Evolutionary conservation across 352 stramenopile genomes (phyloP).

Genomic region (Peronospora destructor): DNA sequence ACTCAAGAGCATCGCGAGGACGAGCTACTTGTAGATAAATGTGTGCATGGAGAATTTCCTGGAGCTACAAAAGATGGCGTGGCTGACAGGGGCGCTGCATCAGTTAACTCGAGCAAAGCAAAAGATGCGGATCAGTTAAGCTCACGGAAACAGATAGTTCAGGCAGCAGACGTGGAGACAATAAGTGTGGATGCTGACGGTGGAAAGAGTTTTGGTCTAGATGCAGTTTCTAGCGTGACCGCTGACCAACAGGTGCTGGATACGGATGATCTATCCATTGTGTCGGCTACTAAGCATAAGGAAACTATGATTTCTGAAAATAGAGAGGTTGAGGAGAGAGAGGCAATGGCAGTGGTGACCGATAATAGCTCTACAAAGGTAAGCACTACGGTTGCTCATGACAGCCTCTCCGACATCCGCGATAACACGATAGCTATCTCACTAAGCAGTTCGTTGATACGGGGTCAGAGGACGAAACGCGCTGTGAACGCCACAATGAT

Average conservation of each 20-base stretch:
- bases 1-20: not conserved
- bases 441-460: not conserved
- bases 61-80: slow-evolving; percentile 2
- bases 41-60: slow-evolving; percentile 1
- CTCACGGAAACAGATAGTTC: not conserved
- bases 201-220: not conserved
- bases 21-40: not conserved
- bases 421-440: not conserved
- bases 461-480: slow-evolving; percentile 1
- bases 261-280: not conserved
- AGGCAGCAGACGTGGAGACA: slow-evolving; percentile 12
- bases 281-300: not conserved
- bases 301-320: slow-evolving; percentile 5
- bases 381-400: not conserved
- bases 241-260: not conserved
- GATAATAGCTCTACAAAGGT: slow-evolving; percentile 5
- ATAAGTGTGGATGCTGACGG: slow-evolving; percentile 4
- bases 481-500: slow-evolving; percentile 1
- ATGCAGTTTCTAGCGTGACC: not conserved
- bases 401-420: slow-evolving; percentile 1
- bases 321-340: slow-evolving; percentile 23
- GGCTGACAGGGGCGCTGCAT: slow-evolving; percentile 8
- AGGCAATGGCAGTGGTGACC: slow-evolving; percentile 16
- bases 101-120: slow-evolving; percentile 4
- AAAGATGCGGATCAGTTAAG: slow-evolving; percentile 1